Base-by-base conservation (phyloP, 2,329 filamentous ascomycete genomes). In the Alternaria sp. region DNA sequence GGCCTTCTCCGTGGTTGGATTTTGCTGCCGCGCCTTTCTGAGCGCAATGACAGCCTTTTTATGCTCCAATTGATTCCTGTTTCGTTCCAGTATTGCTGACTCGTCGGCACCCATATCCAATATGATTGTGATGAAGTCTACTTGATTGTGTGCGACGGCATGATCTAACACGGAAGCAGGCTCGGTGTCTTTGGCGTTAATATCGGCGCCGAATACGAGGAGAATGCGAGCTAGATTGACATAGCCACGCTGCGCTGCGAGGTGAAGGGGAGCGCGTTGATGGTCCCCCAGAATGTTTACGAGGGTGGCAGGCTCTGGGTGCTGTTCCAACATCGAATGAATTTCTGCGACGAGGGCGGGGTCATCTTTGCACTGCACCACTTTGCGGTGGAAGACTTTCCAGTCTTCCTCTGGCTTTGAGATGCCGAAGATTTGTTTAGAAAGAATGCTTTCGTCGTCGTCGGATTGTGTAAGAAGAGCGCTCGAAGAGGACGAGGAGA, bases 171-270 rank as follows among this genome's bases (percentile, higher is more conserved):
- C 62, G 5, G 65, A 66, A 15, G 56, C 58, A 11, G 54, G 63
- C 6, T 67, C 52, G 11, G 62, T 60, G 44, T 72, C 70, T 44
- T 57, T 51, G 7, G 70, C 70, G 49, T 70, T 65, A 12, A 72
- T 57, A 15, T 72, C 59, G 8, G 65, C 70, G 21, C 52, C 52
- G 26, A 61, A 67, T 0, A 47, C 26, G 49, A 68, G 32, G 5
- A 72, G 59, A 13, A 60, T 57, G 9, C 56, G 54, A 15, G 66
- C 68, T 12, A 69, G 28, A 17, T 65, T 19, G 19, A 66, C 36
- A 30, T 67, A 54, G 8, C 69, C 70, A 13, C 58, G 30, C 52
- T 66, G 65, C 8, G 64, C 67, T 28, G 69, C 69, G 7, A 62
- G 26, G 26, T 68, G 68, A 5, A 72, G 57, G 12, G 70, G 70